phyloP scores from a whole-genome alignment of 108 stramenopile genomes.

The Pseudonitzschia multistriata region DNA sequence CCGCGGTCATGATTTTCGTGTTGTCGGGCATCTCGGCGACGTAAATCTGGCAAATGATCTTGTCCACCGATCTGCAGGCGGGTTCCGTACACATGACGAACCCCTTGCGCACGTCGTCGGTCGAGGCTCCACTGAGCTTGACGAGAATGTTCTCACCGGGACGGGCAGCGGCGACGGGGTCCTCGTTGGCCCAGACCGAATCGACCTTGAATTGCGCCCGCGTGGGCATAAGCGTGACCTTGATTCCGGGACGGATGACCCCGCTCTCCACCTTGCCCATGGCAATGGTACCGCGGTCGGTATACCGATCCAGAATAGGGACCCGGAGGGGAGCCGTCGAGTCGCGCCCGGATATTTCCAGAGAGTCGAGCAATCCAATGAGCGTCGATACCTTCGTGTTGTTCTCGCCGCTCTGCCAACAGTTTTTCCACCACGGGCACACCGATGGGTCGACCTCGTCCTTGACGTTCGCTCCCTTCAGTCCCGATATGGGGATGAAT shows the following conservation, averaged over 20 bases:
- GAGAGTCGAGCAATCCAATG: conserved; percentile 78
- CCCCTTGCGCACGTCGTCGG: conserved; percentile 95
- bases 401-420: conserved; percentile 75
- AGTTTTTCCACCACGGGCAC: conserved; percentile 93
- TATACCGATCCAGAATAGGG: conserved; percentile 96
- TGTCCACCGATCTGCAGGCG: conserved; percentile 83
- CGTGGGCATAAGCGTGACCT: conserved; percentile 94
- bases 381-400: conserved; percentile 88
- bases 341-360: conserved; percentile 84
- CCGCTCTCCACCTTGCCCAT: conserved; percentile 99
- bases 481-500: conserved; percentile 97
- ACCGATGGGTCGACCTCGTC: conserved; percentile 81
- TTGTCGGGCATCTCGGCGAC: conserved; percentile 96
- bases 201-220: conserved; percentile 88
- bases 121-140: conserved; percentile 82
- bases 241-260: conserved; percentile 81
- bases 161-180: conserved; percentile 81
- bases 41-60: conserved; percentile 81
- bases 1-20: conserved; percentile 93
- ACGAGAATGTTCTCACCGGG: conserved; percentile 98
- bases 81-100: conserved; percentile 90
- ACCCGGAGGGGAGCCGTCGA: conserved; percentile 86
- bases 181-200: conserved; percentile 93
- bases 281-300: conserved; percentile 96
- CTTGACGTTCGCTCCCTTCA: conserved; percentile 95